Evolutionary conservation across 352 stramenopile genomes (phyloP).

Genomic region (Stephanocyclus meneghinianus): DNA sequence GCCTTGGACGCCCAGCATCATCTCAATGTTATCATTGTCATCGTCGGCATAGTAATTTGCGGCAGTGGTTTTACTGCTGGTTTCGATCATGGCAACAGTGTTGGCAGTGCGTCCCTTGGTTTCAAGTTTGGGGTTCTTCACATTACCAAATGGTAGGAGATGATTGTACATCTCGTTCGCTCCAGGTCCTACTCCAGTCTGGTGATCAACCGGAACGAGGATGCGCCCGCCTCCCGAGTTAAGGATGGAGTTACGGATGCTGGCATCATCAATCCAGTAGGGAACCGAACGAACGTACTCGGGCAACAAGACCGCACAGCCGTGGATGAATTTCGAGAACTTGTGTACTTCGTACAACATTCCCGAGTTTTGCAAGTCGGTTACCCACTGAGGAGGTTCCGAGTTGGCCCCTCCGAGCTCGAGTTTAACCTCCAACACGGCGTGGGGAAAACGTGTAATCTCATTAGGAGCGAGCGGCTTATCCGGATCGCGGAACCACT

Average conservation of each 20-base stretch:
- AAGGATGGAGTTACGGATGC: constrained; percentile 83
- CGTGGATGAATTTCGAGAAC: constrained; percentile 88
- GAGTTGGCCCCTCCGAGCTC: constrained; percentile 82
- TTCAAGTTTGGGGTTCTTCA: constrained; percentile 57
- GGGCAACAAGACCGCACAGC: constrained; percentile 83
- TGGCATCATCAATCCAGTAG: constrained; percentile 89
- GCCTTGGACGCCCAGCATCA: constrained; percentile 45
- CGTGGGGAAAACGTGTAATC: constrained; percentile 87
- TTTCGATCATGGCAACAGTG: constrained; percentile 43
- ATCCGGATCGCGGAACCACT: constrained; percentile 84
- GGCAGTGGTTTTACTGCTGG: constrained; percentile 12
- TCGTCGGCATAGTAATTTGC: constrained; percentile 39
- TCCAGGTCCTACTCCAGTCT: constrained; percentile 61
- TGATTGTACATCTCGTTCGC: constrained; percentile 84
- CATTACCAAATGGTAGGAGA: constrained; percentile 80
- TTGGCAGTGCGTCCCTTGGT: constrained; percentile 71
- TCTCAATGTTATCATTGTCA: constrained; percentile 40
- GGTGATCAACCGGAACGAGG: constrained; percentile 57
- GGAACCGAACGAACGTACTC: constrained; percentile 86
- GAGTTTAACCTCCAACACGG: constrained; percentile 88
- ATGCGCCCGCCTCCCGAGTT: constrained; percentile 72
- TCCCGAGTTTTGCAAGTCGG: constrained; percentile 83
- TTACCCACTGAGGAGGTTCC: constrained; percentile 79
- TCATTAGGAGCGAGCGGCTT: constrained; percentile 81
- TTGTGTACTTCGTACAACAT: constrained; percentile 85